Base-by-base conservation (phyloP, 1,284 basidiomycete genomes). In the Pyrrhoderma noxium region DNA sequence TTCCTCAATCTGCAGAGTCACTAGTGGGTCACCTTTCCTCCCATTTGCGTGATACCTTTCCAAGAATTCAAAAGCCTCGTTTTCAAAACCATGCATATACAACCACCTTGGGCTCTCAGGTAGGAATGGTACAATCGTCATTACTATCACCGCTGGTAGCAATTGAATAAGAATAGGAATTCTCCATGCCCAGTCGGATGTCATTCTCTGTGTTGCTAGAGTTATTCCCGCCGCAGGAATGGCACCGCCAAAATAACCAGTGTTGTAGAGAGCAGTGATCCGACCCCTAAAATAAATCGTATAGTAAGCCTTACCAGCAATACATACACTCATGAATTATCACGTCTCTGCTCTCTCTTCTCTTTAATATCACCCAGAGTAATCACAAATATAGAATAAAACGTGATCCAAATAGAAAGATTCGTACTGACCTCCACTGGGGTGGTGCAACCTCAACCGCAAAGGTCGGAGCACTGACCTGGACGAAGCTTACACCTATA, bases 401-500 rank as follows among this genome's bases (percentile, higher is more conserved):
- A 45, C 2, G 18, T 8, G 14, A 4, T 13, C n/a, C 18, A 35
- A 46, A 27, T 34, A 2, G 45, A 37, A 25, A n/a, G 18, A 9
- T 9, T 19, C 8, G n/a, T n/a, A 11, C 27, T 31, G 47, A 61
- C 58, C 70, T 63, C 67, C 71, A 74, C 50, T 69, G 67, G 18
- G 72, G 72, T 23, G 72, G 70, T 13, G 71, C 67, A 54, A 73
- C 68, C 56, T 73, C 72, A 46, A 70, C 67, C 22, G 66, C 68
- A 61, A 72, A 74, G 8, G 69, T 65, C 5, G 69, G 70, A 11
- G 70, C 70, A 14, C 65, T 67, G 22, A 63, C 65, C 31, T 62
- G 64, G 11, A 63, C 61, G 40, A 67, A 53, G 2, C 59, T 57
- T 3, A 62, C 60, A 14, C 65, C 65, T 34, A 68, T 59, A 22